A percentile compares a stretch with the other conserved stretches of the same genome.
Evolutionary conservation across 805 yeast genomes (phyloP).

Genomic region (Yarrowia sp.): DNA sequence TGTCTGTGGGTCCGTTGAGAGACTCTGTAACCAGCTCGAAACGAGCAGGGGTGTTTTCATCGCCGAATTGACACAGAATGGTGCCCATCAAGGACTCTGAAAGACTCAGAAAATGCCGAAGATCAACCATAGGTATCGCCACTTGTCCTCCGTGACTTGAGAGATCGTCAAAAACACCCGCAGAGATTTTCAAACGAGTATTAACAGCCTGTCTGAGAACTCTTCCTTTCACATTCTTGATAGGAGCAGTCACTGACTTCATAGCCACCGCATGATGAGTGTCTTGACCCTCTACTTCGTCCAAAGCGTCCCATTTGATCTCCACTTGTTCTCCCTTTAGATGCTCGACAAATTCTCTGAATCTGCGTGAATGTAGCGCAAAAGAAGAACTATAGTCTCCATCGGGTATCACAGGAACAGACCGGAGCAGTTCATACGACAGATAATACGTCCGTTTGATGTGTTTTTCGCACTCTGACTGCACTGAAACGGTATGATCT

Average conservation of each 20-base stretch:
- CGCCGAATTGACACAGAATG: slow-evolving; percentile 25
- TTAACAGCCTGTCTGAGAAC: slow-evolving; percentile 6
- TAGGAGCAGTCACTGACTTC: slow-evolving; percentile 27
- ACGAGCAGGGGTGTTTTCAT: slow-evolving; percentile 21
- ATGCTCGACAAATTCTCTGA: slow-evolving; percentile 24
- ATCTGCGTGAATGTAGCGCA: slow-evolving; percentile 12
- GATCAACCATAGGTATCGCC: slow-evolving; percentile 16
- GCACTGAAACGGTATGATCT: slow-evolving; percentile 18
- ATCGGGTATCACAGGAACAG: slow-evolving; percentile 13
- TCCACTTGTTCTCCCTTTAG: slow-evolving; percentile 30
- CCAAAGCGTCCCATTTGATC: slow-evolving; percentile 21
- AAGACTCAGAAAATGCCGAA: slow-evolving; percentile 13
- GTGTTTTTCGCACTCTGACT: slow-evolving; percentile 10
- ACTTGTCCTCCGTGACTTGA: slow-evolving; percentile 7
- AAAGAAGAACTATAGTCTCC: slow-evolving; percentile 5
- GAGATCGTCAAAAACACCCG: slow-evolving; percentile 3
- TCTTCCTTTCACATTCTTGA: neutral
- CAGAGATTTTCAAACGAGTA: slow-evolving; percentile 13
- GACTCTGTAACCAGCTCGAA: slow-evolving; percentile 15
- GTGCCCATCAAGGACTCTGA: slow-evolving; percentile 9
- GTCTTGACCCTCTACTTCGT: neutral
- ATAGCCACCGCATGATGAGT: slow-evolving; percentile 11
- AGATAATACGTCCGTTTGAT: slow-evolving; percentile 23
- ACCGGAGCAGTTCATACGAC: slow-evolving; percentile 1
- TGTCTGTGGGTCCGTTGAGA: slow-evolving; percentile 10